Evolutionary conservation across 331 rosid species (phyloP).

Genomic region (Dryas integrifolia): DNA sequence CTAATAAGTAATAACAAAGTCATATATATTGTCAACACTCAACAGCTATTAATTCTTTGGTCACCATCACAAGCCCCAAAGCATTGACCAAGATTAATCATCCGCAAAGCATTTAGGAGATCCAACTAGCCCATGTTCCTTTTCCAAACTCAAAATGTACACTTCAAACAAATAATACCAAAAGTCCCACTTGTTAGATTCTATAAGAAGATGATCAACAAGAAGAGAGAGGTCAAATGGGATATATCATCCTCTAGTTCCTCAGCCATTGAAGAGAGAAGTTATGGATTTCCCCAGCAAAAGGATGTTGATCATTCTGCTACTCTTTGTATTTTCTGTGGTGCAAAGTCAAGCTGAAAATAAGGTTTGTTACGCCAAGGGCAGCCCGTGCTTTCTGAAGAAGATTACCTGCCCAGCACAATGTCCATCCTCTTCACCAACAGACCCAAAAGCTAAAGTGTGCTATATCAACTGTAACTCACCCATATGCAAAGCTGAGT

Average conservation of each 20-base stretch:
- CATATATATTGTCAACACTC: neutral
- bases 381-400: constrained; percentile 44
- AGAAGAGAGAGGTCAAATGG: neutral
- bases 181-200: constrained; percentile 29
- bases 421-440: constrained; percentile 44
- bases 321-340: constrained; percentile 31
- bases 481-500: constrained; percentile 56
- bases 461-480: constrained; percentile 58
- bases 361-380: constrained; percentile 23
- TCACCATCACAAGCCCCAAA: constrained; percentile 16
- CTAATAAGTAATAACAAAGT: neutral
- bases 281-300: constrained; percentile 33
- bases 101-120: constrained; percentile 3
- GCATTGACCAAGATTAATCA: constrained; percentile 35
- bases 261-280: constrained; percentile 11
- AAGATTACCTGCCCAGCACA: constrained; percentile 41
- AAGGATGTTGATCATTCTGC: constrained; percentile 12
- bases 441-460: constrained; percentile 52
- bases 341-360: constrained; percentile 28
- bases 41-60: constrained; percentile 7
- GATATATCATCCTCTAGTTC: neutral
- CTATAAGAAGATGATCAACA: constrained; percentile 21
- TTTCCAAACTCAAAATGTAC: constrained; percentile 1
- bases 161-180: neutral
- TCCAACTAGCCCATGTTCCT: constrained; percentile 15